A percentile compares a stretch with the other conserved stretches of the same genome.
Evolutionary conservation across 2,329 filamentous ascomycete genomes (phyloP).

Genomic region (Talaromyces marneffei): DNA sequence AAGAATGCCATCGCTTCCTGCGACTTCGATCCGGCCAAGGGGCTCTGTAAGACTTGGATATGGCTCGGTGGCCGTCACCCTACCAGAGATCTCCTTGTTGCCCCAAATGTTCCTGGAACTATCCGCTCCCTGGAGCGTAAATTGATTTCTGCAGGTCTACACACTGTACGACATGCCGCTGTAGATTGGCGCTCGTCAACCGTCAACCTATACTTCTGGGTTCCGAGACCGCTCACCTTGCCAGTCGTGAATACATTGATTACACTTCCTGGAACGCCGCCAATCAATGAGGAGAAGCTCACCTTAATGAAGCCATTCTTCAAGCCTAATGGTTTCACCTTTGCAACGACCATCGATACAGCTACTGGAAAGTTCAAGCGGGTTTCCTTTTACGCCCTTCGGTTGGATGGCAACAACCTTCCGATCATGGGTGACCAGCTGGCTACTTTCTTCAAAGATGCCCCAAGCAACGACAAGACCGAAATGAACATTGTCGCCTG

Average conservation of each 20-base stretch:
- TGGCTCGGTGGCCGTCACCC: constrained; percentile 9
- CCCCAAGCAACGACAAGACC: constrained; percentile 1
- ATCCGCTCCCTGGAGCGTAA: not conserved
- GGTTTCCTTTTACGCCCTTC: constrained; percentile 11
- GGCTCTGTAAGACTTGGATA: constrained; percentile 11
- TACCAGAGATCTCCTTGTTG: not conserved
- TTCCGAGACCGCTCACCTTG: not conserved
- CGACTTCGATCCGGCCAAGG: constrained; percentile 10
- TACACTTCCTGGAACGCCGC: not conserved
- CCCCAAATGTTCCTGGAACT: not conserved
- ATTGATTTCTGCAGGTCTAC: not conserved
- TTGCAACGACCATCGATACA: constrained; percentile 5
- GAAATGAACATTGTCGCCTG: constrained; percentile 12
- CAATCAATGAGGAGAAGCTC: not conserved
- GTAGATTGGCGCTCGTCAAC: constrained; percentile 12
- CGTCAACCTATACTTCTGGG: constrained; percentile 12
- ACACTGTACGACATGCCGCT: constrained; percentile 9
- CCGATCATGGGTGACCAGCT: not conserved
- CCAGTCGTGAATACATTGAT: not conserved
- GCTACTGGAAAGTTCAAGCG: constrained; percentile 5
- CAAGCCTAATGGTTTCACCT: constrained; percentile 4
- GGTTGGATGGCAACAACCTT: not conserved
- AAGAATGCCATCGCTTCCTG: constrained; percentile 9
- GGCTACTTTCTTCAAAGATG: constrained; percentile 3
- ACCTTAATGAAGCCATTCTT: not conserved